Conservation (phyloP, 2,329 filamentous ascomycete species). For the Penicillium sp. region DNA sequence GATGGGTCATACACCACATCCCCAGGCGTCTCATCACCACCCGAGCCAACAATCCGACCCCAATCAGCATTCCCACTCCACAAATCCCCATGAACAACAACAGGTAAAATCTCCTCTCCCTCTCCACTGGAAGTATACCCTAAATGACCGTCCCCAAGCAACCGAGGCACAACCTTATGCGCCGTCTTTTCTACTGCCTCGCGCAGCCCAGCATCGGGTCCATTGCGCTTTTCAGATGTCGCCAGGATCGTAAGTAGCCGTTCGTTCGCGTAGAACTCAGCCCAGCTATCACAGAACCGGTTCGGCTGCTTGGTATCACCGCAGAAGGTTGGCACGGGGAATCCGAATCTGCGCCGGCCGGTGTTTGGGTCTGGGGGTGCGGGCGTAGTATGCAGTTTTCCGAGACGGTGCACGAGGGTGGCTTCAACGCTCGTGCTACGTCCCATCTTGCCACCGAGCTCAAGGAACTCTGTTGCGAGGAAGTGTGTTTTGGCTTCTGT, state of each 20-base stretch:
- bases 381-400: slow-evolving; percentile 72
- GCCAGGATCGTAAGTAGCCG: slow-evolving; percentile 66
- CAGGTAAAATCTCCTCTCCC: slow-evolving; percentile 65
- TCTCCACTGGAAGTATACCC: slow-evolving; percentile 45
- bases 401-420: slow-evolving; percentile 70
- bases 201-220: slow-evolving; percentile 62
- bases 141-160: slow-evolving; percentile 70
- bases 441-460: slow-evolving; percentile 54
- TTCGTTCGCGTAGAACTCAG: slow-evolving; percentile 79
- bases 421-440: slow-evolving; percentile 50
- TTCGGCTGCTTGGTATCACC: slow-evolving; percentile 83
- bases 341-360: slow-evolving; percentile 67
- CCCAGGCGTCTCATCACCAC: slow-evolving; percentile 53
- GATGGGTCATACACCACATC: slow-evolving; percentile 82
- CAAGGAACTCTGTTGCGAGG: slow-evolving; percentile 75
- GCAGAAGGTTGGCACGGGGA: slow-evolving; percentile 81
- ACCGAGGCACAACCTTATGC: slow-evolving; percentile 65
- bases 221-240: slow-evolving; percentile 61
- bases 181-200: slow-evolving; percentile 65
- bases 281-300: slow-evolving; percentile 69
- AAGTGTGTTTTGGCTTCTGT: slow-evolving; percentile 48
- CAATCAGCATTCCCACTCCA: slow-evolving; percentile 82
- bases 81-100: slow-evolving; percentile 86
- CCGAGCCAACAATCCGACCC: slow-evolving; percentile 59
- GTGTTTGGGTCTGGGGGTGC: slow-evolving; percentile 53